A percentile compares a stretch with the other conserved stretches of the same genome.
Evolutionary conservation across 768 basidiomycete genomes (phyloP).

Genomic region (Suillus placidus): DNA sequence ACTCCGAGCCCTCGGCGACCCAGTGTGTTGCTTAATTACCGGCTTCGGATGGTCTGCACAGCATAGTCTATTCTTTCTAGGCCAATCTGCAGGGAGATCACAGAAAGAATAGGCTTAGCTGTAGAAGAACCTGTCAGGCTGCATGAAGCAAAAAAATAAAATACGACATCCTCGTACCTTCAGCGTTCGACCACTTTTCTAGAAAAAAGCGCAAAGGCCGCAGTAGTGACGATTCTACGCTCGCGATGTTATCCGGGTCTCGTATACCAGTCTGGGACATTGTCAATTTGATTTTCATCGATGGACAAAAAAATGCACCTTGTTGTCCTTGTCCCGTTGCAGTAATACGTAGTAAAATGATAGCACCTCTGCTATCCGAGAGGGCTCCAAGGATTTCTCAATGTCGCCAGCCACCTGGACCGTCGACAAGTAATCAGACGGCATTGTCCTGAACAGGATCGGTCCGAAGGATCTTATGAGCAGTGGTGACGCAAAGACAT

Average conservation of each 20-base stretch:
- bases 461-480: slow-evolving; percentile 63
- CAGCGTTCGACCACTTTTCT: slow-evolving; percentile 34
- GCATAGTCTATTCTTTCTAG: slow-evolving; percentile 52
- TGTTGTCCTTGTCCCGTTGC: slow-evolving; percentile 57
- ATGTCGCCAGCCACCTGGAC: slow-evolving; percentile 46
- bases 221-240: slow-evolving; percentile 49
- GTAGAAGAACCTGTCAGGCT: not conserved
- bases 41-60: slow-evolving; percentile 26
- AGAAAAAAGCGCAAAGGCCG: slow-evolving; percentile 45
- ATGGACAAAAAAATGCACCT: slow-evolving; percentile 38
- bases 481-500: slow-evolving; percentile 55
- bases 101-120: slow-evolving; percentile 25
- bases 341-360: slow-evolving; percentile 70
- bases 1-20: not conserved
- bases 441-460: slow-evolving; percentile 58
- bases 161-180: slow-evolving; percentile 26
- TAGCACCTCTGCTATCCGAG: slow-evolving; percentile 65
- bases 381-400: slow-evolving; percentile 57
- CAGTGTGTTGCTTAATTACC: not conserved
- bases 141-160: not conserved
- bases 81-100: slow-evolving; percentile 51
- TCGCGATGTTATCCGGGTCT: slow-evolving; percentile 44
- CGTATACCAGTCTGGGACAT: slow-evolving; percentile 53
- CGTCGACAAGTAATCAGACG: slow-evolving; percentile 51
- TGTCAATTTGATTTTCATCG: slow-evolving; percentile 1